These are phyloP conservation scores for Spiraea crenata DNA, from an alignment of 331 rosid genomes.

Conservation along the genomic window DNA sequence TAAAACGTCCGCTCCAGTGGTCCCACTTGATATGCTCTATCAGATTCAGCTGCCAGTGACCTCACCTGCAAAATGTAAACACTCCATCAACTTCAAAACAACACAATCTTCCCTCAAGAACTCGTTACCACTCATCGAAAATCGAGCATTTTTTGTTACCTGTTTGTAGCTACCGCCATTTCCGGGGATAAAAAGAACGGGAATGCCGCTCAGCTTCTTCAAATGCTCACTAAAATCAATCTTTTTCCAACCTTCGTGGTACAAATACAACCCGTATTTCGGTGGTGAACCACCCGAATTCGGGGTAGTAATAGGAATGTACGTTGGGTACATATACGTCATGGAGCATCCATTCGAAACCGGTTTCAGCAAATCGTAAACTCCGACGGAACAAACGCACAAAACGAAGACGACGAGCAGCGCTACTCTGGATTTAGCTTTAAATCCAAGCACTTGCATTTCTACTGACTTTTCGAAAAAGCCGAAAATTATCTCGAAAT, in stretches of 20 bases:
- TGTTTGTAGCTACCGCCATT: conserved; percentile 99
- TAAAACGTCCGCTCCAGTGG: conserved; percentile 71
- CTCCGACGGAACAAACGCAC: conserved; percentile 58
- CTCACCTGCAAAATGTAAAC: conserved; percentile 56
- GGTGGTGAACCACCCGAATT: conserved; percentile 32
- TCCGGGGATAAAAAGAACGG: conserved; percentile 95
- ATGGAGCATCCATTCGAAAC: conserved; percentile 81
- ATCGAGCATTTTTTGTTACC: conserved; percentile 47
- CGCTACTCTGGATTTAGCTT: conserved; percentile 57
- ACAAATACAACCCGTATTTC: conserved; percentile 80
- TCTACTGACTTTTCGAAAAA: conserved; percentile 4
- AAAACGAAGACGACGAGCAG: conserved; percentile 42
- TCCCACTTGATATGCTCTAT: conserved; percentile 80
- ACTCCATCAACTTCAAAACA: conserved; percentile 10
- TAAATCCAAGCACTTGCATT: conserved; percentile 48
- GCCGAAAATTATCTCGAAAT: conserved; percentile 12
- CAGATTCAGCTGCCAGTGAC: conserved; percentile 94
- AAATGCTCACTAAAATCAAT: conserved; percentile 81
- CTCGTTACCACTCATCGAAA: not conserved
- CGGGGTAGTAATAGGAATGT: conserved; percentile 65
- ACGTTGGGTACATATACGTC: conserved; percentile 99
- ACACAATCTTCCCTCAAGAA: not conserved
- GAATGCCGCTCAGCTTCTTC: conserved; percentile 78
- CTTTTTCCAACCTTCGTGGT: conserved; percentile 97
- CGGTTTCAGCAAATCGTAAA: conserved; percentile 68